These are phyloP conservation scores for Xylaria sp. DNA, from an alignment of 2,329 filamentous ascomycete species.

Conservation along the genomic window DNA sequence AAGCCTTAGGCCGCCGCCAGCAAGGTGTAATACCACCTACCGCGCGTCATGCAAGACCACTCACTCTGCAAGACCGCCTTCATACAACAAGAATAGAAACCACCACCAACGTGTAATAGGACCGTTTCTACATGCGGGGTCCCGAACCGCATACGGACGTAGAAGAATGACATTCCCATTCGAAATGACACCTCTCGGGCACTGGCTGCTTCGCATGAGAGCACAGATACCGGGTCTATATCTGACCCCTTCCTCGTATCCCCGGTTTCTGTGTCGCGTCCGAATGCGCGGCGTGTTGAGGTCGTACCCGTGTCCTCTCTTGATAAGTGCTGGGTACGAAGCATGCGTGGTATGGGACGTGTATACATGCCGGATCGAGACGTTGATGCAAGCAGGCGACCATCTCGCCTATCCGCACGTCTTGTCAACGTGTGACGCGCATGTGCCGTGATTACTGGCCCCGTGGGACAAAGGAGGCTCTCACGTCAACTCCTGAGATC, in stretches of 20 bases:
- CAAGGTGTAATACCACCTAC: neutral
- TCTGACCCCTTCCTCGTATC: neutral
- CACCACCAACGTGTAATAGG: neutral
- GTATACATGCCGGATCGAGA: neutral
- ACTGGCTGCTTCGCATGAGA: neutral
- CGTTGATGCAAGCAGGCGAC: neutral
- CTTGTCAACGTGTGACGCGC: neutral
- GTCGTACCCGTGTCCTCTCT: neutral
- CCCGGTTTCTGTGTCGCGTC: neutral
- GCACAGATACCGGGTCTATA: neutral
- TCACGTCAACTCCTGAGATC: neutral
- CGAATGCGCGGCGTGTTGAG: neutral
- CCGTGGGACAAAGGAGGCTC: neutral
- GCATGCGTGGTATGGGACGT: neutral
- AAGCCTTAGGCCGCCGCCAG: neutral
- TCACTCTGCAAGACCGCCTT: too few relatives aligned
- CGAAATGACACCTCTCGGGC: neutral
- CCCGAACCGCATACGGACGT: constrained; percentile 2
- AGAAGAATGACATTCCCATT: neutral
- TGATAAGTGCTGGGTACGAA: neutral
- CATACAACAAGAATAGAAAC: neutral
- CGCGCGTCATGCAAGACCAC: neutral
- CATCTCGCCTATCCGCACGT: neutral
- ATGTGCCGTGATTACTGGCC: neutral
- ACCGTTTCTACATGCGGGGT: neutral